phyloP scores from a whole-genome alignment of 2,329 filamentous ascomycete species.

The Colletotrichum falcatum region DNA sequence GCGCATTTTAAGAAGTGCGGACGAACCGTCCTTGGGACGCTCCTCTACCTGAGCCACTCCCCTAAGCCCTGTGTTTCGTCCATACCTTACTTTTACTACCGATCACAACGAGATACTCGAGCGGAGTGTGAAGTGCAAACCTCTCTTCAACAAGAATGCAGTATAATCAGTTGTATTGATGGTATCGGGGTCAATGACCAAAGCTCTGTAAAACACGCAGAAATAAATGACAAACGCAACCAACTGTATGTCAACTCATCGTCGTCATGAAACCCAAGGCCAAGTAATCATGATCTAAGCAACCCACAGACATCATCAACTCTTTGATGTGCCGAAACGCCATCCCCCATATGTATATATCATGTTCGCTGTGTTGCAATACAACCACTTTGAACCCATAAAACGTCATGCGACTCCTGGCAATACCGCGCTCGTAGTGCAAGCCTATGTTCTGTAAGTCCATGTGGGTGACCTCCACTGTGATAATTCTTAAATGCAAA shows the following conservation, averaged over 20 bases:
- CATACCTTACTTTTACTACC: not conserved
- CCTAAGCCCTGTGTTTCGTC: too few species aligned
- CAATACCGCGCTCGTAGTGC: not conserved
- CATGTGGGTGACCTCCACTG: not conserved
- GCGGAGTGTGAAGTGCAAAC: not conserved
- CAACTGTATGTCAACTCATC: not conserved
- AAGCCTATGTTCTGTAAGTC: not conserved
- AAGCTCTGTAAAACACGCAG: not conserved
- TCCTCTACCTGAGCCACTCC: not conserved
- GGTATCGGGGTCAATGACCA: slow-evolving; percentile 2
- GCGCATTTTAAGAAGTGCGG: not conserved
- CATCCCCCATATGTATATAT: not conserved
- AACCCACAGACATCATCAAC: slow-evolving; percentile 2
- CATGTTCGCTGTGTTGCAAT: slow-evolving; percentile 12
- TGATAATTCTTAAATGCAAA: not conserved
- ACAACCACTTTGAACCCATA: not conserved
- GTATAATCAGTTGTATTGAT: not conserved
- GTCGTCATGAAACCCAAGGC: not conserved
- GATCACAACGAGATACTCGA: not conserved
- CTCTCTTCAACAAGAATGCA: not conserved
- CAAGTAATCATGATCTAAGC: not conserved
- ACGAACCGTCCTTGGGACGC: not conserved
- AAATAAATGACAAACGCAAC: not conserved
- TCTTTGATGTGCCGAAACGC: slow-evolving; percentile 21
- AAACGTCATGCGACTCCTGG: slow-evolving; percentile 10